Base-by-base conservation (phyloP, 257 asterid species). In the Primulina eburnea region DNA sequence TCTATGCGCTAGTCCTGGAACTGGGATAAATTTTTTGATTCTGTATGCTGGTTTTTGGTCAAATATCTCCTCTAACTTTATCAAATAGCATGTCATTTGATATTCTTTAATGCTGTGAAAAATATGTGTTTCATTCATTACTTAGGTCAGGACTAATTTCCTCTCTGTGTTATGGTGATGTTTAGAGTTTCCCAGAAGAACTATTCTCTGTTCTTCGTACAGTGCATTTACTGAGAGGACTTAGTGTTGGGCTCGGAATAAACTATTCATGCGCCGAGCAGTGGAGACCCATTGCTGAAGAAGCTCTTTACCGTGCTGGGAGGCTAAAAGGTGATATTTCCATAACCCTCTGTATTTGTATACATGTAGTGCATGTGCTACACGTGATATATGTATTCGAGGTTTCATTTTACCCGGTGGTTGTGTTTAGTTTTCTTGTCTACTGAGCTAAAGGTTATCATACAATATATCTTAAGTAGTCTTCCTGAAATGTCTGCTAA, bases 261-360 rank as follows among this genome's bases (percentile, higher is more conserved):
- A 91, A 91, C 78, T 91, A 82, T 77, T 94, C 97, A 10, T 92
- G 96, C 62, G 95, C 96, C 32, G 93, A 94, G 81, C 99, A 94
- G 74, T 94, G 97, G 97, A 86, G 93, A 80, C 93, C 97, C 32
- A 80, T 94, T 71, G 97, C 97, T 60, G 96, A 94, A 83, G 95
- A 91, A 86, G 96, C 83, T 80, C 83, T 94, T 7, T 83, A 62
- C 64, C 80, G 26, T 82, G 92, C 96, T 0, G 95, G 97, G 65
- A 88, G 93, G 85, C 78, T 85, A 78, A 28, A 77, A 85, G 92
- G 97, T 86, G 20, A 40, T 38, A 60, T 72, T 70, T 56, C 34
- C 21, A 7, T 12, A 18, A 18, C 18, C 52, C 7, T 4, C 1
- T 24, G 26, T 24, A 24, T 21, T 21, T 21, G 24, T 21, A 21